Evolutionary conservation across 805 yeast species (phyloP), one percentile per base, ranked within the genome.

Genomic region (Nadsonia fulvescens): DNA sequence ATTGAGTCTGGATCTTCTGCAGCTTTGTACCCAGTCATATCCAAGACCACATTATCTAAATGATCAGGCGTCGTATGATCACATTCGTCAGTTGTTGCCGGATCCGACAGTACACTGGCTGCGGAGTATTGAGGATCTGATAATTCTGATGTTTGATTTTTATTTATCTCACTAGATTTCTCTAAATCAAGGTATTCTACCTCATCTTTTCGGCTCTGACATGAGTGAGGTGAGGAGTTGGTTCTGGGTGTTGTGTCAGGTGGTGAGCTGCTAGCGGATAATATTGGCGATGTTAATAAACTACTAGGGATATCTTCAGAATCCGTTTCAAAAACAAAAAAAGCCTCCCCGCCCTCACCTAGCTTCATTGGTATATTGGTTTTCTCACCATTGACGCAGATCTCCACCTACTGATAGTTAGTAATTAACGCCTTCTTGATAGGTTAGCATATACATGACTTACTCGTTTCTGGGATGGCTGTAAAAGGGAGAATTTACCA

Each of bases 261-360:
- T 8, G 60, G 56, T n/a, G 59, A 52, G 7, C 53, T 37, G 26
- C 63, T 42, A 0, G 93, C 86, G 12, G 91, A 74, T 16, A 75
- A 52, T 15, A 82, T 89, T 0, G 95, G 95, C 0, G 93, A 78
- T 1, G 94, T 78, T 37, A 81, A 66, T 36, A 81, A 61, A 32
- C 75, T 75, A 29, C 61, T 58, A 1, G 94, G 93, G 13, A 89
- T 71, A 32, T 66, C 63, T 18, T 54, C 54, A 22, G 62, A 65
- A 20, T 62, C 63, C 1, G 94, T 76, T 42, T 82, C 93, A 53
- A 89, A 86, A 21, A 89, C 96, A 44, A 89, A 89, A 46, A 82
- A 82, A 0, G 96, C 98, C 49, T 89, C 98, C 8, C 98, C 98
- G 5, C 91, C 93, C 33, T 89, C 98, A 9, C 94, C 93, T 23